These are phyloP conservation scores for Westerdykella aurantiaca DNA, from an alignment of 2,329 filamentous ascomycete species.

Conservation along the genomic window DNA sequence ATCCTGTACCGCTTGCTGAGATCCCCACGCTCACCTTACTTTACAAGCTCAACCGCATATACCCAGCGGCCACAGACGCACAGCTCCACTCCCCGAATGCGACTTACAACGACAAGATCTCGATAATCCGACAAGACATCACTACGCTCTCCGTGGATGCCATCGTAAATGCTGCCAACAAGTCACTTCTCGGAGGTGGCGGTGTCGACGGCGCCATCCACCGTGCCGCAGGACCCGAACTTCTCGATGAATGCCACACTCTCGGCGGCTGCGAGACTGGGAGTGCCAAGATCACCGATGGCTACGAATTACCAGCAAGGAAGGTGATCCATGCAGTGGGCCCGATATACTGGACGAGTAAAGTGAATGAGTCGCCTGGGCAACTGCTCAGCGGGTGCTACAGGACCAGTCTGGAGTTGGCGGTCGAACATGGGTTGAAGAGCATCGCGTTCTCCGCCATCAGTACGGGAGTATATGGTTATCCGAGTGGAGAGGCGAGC, in stretches of 20 bases:
- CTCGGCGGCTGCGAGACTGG: constrained; percentile 73
- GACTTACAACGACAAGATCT: constrained; percentile 60
- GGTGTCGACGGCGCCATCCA: constrained; percentile 79
- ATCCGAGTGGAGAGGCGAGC: constrained; percentile 69
- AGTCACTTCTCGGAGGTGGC: constrained; percentile 72
- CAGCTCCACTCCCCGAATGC: constrained; percentile 13
- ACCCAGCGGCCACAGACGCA: constrained; percentile 12
- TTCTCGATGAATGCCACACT: constrained; percentile 65
- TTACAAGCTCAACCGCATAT: constrained; percentile 55
- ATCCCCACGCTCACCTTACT: constrained; percentile 61
- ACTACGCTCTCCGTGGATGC: constrained; percentile 71
- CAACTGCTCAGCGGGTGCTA: constrained; percentile 61
- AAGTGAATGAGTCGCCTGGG: constrained; percentile 36
- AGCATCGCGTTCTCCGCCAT: constrained; percentile 78
- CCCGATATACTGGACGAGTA: constrained; percentile 58
- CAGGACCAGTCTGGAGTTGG: constrained; percentile 63
- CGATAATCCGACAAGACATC: constrained; percentile 70
- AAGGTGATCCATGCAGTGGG: constrained; percentile 89
- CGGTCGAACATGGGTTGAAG: constrained; percentile 58
- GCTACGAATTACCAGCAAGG: constrained; percentile 67
- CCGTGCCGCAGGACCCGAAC: constrained; percentile 63
- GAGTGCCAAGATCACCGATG: constrained; percentile 73
- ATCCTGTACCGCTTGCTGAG: constrained; percentile 41
- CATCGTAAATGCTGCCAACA: constrained; percentile 92
- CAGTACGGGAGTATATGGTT: constrained; percentile 87